These are phyloP conservation scores for Takakia lepidozioides DNA, from an alignment of 225 moss, liverwort and hornwort species.

Conservation along the genomic window DNA sequence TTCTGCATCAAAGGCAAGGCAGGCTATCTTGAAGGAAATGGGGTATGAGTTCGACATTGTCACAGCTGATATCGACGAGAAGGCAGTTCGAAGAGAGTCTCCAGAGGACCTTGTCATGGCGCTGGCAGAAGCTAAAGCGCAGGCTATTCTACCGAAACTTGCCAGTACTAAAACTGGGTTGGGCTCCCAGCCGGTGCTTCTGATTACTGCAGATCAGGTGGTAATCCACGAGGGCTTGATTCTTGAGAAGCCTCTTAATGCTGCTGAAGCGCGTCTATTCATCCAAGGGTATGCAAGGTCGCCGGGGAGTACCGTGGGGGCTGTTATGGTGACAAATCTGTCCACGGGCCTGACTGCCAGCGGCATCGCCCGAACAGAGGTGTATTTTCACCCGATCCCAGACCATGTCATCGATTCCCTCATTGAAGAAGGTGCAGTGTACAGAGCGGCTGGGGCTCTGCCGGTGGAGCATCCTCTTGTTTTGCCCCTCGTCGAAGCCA, in stretches of 20 bases:
- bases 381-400: conserved; percentile 48
- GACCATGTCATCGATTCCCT: conserved; percentile 25
- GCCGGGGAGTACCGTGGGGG: conserved; percentile 83
- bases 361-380: conserved; percentile 38
- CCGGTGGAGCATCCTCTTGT: conserved; percentile 95
- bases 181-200: conserved; percentile 56
- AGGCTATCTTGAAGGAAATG: conserved; percentile 76
- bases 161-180: conserved; percentile 18
- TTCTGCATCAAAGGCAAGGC: conserved; percentile 70
- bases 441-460: conserved; percentile 77
- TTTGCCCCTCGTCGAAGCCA: conserved; percentile 85
- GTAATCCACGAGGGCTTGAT: conserved; percentile 92
- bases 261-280: conserved; percentile 67
- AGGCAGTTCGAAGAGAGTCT: conserved; percentile 51
- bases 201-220: conserved; percentile 98
- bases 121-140: conserved; percentile 80
- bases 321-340: conserved; percentile 78
- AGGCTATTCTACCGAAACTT: conserved; percentile 74
- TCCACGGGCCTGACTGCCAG: conserved; percentile 50
- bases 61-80: conserved; percentile 85
- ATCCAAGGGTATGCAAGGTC: conserved; percentile 77
- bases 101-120: conserved; percentile 80
- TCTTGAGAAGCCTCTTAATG: conserved; percentile 73
- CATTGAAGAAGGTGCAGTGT: conserved; percentile 72
- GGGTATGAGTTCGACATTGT: conserved; percentile 70